Percentiles rank a stretch among this genome's conserved stretches.
These are phyloP conservation scores for Heliosperma pusillum DNA, from an alignment of 148 eudicot genomes.

Conservation along the genomic window DNA sequence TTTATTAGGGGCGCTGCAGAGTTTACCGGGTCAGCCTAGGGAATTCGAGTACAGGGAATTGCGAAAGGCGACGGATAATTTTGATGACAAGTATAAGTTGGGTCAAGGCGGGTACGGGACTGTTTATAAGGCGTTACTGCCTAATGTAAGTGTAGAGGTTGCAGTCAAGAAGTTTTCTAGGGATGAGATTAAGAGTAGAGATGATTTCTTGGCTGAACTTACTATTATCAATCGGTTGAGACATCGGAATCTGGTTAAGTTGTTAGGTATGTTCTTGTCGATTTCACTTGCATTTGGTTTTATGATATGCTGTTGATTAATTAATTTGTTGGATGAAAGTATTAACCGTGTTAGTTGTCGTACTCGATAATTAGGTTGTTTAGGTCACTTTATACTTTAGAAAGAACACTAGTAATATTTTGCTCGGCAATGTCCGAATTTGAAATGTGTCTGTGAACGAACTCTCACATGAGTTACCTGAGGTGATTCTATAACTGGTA, in stretches of 20 bases:
- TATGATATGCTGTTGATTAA: too few relatives aligned
- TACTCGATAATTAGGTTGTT: too few relatives aligned
- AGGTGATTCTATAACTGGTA: too few relatives aligned
- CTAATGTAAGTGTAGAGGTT: conserved; percentile 45
- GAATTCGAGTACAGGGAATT: conserved; percentile 63
- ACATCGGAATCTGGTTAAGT: conserved; percentile 69
- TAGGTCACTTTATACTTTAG: too few relatives aligned
- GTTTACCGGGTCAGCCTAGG: conserved; percentile 68
- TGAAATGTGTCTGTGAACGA: too few relatives aligned
- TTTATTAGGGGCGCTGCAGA: conserved; percentile 50
- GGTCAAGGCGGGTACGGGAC: conserved; percentile 83
- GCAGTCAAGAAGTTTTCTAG: conserved; percentile 80
- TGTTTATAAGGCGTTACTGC: conserved; percentile 57
- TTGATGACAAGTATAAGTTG: conserved; percentile 58
- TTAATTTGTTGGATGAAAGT: too few relatives aligned
- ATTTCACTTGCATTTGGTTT: not conserved
- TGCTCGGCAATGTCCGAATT: too few relatives aligned
- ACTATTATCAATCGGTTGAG: conserved; percentile 85
- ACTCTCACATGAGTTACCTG: too few relatives aligned
- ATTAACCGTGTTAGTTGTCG: too few relatives aligned
- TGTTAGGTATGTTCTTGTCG: conserved; percentile 45
- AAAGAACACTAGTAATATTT: too few relatives aligned
- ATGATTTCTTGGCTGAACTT: conserved; percentile 86
- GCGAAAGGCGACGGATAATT: conserved; percentile 62
- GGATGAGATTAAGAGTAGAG: conserved; percentile 62